Percentiles rank a stretch among this genome's conserved stretches.
These are phyloP conservation scores for Larix kaempferi DNA, from an alignment of 75 land plant genomes.

Conservation along the genomic window DNA sequence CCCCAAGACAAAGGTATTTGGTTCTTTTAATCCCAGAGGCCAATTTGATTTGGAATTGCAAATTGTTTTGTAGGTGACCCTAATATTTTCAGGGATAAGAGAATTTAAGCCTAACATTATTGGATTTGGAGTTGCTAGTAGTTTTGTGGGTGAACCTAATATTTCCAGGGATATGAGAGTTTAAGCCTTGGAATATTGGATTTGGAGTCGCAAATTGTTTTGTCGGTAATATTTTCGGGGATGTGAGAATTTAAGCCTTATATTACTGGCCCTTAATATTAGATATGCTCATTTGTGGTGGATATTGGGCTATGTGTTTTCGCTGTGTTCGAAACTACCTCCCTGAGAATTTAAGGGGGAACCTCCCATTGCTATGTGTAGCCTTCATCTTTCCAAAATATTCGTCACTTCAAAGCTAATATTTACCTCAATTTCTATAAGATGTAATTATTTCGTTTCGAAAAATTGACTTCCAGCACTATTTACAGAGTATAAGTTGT, in stretches of 20 bases:
- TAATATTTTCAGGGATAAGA: too few species aligned
- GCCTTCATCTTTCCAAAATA: not conserved
- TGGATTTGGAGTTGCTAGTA: not conserved
- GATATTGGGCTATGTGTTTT: too few species aligned
- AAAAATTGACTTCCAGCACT: not conserved
- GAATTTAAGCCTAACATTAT: not conserved
- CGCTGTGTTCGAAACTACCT: too few species aligned
- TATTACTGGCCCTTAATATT: too few species aligned
- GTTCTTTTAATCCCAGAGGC: too few species aligned
- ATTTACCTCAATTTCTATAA: not conserved
- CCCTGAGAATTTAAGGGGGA: too few species aligned
- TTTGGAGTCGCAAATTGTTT: not conserved
- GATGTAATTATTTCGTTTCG: not conserved
- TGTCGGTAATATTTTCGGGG: not conserved
- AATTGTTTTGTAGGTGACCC: not conserved
- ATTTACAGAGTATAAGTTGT: not conserved
- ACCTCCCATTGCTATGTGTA: not conserved
- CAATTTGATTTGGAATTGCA: not conserved
- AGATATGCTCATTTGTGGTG: too few species aligned
- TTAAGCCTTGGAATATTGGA: not conserved
- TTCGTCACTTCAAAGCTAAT: not conserved
- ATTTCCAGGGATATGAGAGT: not conserved
- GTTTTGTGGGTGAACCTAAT: not conserved
- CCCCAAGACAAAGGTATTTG: slow-evolving; percentile 31
- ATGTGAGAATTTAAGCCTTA: not conserved